A percentile compares a stretch with the other conserved stretches of the same genome.
Evolutionary conservation across 116 monocot species (phyloP).

Genomic region (Trichopus zeylanicus): DNA sequence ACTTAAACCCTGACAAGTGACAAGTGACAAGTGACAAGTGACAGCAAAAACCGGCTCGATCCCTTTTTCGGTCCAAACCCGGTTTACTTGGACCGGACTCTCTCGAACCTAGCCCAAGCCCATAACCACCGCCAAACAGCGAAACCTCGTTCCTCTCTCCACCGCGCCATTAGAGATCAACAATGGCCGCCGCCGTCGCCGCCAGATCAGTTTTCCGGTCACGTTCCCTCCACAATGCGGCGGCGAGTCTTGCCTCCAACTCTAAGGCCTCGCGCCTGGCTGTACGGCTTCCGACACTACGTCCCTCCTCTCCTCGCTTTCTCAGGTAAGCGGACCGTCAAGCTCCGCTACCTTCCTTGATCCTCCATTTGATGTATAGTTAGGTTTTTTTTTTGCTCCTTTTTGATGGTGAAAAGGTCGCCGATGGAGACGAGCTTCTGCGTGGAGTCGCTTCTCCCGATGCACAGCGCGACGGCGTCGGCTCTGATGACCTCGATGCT

Average conservation of each 20-base stretch:
- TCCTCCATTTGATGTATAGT: background rate
- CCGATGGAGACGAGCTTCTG: conserved; percentile 45
- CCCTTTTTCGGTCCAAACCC: too few species aligned
- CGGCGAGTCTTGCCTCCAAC: conserved; percentile 18
- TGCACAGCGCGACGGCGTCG: conserved; percentile 52
- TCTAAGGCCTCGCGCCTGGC: too few species aligned
- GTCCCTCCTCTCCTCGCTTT: conserved; percentile 16
- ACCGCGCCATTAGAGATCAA: too few species aligned
- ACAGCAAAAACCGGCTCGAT: too few species aligned
- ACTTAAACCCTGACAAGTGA: too few species aligned
- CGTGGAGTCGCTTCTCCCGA: too few species aligned
- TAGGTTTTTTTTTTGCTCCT: background rate
- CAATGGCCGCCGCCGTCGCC: conserved; percentile 19
- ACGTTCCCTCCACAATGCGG: conserved; percentile 15
- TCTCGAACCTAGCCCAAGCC: too few species aligned
- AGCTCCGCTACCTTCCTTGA: conserved; percentile 3
- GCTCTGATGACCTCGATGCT: conserved; percentile 65
- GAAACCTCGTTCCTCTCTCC: too few species aligned
- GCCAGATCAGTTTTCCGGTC: conserved; percentile 31
- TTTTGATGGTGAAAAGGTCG: conserved; percentile 16
- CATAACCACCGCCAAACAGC: too few species aligned
- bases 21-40: too few species aligned
- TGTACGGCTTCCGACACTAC: conserved; percentile 7
- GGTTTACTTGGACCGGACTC: too few species aligned
- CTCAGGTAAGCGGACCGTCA: conserved; percentile 5